Base-by-base conservation (phyloP, 2,329 filamentous ascomycete genomes). In the Exophiala bonariae region DNA sequence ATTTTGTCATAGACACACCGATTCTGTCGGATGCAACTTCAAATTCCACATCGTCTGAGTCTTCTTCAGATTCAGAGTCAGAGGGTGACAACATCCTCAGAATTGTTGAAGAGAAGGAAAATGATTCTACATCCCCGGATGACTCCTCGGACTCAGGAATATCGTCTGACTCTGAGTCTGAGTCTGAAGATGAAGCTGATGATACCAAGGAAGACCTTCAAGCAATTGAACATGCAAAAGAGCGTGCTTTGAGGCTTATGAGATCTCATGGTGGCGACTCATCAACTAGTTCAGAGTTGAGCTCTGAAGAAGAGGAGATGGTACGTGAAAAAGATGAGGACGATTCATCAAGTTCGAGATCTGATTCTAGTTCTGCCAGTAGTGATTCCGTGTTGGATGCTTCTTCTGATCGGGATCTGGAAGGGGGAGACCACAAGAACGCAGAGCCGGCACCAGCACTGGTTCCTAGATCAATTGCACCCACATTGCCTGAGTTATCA, bases 181-280 rank as follows among this genome's bases (percentile, higher is more conserved):
- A 35, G 3, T 48, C 49, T 5, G 54, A 47, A 3, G 44, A 47
- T 26, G 64, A 67, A 11, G 63, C 61, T 17, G 67, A 68, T n/a
- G 68, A 73, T 47, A 50, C 72, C 3, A 63, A 62, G 11, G 66
- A 75, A 26, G 74, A 77, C 40, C 60, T 76, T 18, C 64, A 70
- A 38, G n/a, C n/a, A n/a, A 68, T 70, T 20, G 57, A 78, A 2
- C 63, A 66, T 34, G 64, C 71, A 6, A 74, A 77, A 34, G 68
- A 71, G 47, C 33, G 50, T 18, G 53, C 34, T 13, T 35, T 51
- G 38, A 50, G 46, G 35, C 41, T 50, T 17, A 49, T 50, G 16
- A 41, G 22, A 41, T 18, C 9, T 14, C 32, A 40, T 28, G 46
- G 20, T n/a, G 43, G 33, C 53, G 59, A 26, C 40, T 55, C 36